Evolutionary conservation across 2,329 filamentous ascomycete genomes (phyloP), one percentile per base, ranked within the genome.

Genomic region (Salinomyces thailandicus): DNA sequence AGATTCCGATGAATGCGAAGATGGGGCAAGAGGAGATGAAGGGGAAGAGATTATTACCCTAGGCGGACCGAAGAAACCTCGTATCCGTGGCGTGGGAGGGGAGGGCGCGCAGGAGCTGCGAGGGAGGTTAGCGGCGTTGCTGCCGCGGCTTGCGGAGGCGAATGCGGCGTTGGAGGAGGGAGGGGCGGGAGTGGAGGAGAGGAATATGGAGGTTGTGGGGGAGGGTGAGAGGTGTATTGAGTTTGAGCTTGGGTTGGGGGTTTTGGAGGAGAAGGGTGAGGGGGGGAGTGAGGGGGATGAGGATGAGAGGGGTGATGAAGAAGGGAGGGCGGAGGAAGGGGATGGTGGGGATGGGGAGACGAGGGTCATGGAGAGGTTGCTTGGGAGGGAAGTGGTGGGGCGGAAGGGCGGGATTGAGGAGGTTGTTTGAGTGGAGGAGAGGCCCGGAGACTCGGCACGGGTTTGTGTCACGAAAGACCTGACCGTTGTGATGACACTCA

Each of bases 211-310:
- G 44, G 46, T 52, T 24, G 54, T 58, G 8, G 46, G 46, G 18
- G 57, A 58, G 1, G 51, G 41, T 4, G 50, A 53, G 35, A 45
- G 47, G 36, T 51, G 58, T 41, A 59, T 60, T 32, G 56, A 59
- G 46, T 58, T 60, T 55, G 45, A 54, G 30, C 42, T 60, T 6
- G 55, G 55, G 3, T 39, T 60, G 5, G 57, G 57, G 5, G 54
- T 60, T 22, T 32, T 60, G 24, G 54, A 60, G 42, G 47, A 56
- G 45, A 45, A 44, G 37, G 37, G 33, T 16, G 41, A 40, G 11
- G 40, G 36, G 6, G 37, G 37, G 17, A 32, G 34, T 13, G 37
- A 33, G 9, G 38, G 38, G 4, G 39, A 41, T n/a, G 42, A 44
- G 15, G 29, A 13, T 4, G 36, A 36, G 3, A 11, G 7, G 16